phyloP scores from a whole-genome alignment of 805 yeast species.

The Kazachstania kunashirensis region DNA sequence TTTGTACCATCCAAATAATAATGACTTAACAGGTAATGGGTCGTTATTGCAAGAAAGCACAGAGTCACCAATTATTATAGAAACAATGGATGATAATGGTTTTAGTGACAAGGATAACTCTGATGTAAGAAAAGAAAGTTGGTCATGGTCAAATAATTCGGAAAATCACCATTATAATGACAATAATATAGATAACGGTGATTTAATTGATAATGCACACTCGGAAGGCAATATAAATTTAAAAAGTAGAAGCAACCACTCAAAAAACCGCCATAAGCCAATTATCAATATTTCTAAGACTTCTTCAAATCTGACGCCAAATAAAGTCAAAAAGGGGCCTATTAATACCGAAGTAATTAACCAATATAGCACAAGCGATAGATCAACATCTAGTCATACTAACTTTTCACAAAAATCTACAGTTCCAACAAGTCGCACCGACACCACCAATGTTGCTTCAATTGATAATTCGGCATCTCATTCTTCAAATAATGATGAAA shows the following conservation, averaged over 20 bases:
- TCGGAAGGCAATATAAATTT: not conserved
- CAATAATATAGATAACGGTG: not conserved
- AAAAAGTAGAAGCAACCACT: constrained; percentile 23
- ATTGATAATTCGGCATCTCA: too few relatives aligned
- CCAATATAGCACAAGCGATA: too few relatives aligned
- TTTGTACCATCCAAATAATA: constrained; percentile 5
- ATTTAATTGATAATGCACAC: constrained; percentile 2
- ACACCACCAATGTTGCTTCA: too few relatives aligned
- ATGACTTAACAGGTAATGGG: not conserved
- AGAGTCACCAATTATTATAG: not conserved
- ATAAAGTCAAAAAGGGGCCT: not conserved
- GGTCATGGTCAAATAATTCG: constrained; percentile 4
- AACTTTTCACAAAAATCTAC: too few relatives aligned
- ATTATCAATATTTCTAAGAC: constrained; percentile 6
- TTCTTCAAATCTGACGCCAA: not conserved
- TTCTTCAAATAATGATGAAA: too few relatives aligned
- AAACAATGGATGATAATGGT: not conserved
- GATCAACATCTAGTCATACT: too few relatives aligned
- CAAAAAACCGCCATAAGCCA: constrained; percentile 31
- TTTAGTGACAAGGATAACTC: not conserved
- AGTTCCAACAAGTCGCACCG: too few relatives aligned
- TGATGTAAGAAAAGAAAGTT: constrained; percentile 2
- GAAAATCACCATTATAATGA: not conserved
- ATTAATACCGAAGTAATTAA: not conserved
- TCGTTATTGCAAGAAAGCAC: constrained; percentile 7